A percentile compares a stretch with the other conserved stretches of the same genome.
These are phyloP conservation scores for Cucumis cinereus DNA, from an alignment of 306 rosid species.

Conservation along the genomic window DNA sequence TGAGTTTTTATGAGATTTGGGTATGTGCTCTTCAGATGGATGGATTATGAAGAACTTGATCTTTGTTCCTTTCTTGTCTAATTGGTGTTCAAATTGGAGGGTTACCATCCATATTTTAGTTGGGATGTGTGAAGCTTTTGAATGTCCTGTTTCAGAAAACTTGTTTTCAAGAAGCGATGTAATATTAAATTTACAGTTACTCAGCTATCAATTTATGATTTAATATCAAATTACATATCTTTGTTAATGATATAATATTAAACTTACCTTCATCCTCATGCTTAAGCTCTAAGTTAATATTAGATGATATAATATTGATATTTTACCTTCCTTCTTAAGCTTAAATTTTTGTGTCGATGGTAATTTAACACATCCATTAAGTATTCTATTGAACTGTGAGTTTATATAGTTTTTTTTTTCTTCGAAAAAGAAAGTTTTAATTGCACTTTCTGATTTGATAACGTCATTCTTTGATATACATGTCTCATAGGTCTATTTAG, in stretches of 20 bases:
- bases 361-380: too few species aligned
- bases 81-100: neutral
- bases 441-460: neutral
- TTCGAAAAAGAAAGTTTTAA: neutral
- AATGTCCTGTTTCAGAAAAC: neutral
- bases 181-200: too few species aligned
- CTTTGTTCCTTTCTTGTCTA: neutral
- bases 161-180: neutral
- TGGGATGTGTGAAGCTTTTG: neutral
- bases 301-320: too few species aligned
- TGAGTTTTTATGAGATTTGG: neutral
- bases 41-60: neutral
- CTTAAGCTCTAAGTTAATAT: neutral
- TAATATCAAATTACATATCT: too few species aligned
- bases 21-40: neutral
- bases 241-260: too few species aligned
- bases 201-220: too few species aligned
- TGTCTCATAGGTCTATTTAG: neutral
- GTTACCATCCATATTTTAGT: neutral
- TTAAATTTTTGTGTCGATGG: too few species aligned
- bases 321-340: too few species aligned
- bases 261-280: too few species aligned
- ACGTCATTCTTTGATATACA: neutral
- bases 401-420: neutral
- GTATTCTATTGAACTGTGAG: too few species aligned